Evolutionary conservation across 768 basidiomycete genomes (phyloP), one percentile per base, ranked within the genome.

Genomic region (Auricularia auricula-judae): DNA sequence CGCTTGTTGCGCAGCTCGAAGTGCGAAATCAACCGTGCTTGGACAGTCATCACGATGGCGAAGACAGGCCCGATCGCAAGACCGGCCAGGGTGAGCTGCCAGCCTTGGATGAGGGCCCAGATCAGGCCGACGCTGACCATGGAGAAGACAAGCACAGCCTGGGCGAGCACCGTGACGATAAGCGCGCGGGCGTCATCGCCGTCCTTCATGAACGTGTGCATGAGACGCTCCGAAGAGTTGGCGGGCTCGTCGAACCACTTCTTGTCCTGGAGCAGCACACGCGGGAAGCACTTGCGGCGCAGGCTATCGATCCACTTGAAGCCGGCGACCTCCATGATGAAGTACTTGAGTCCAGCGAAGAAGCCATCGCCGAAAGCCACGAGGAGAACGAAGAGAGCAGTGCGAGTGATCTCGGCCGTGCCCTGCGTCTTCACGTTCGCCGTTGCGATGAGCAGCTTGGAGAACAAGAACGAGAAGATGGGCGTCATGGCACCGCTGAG

Each of bases 51-150:
- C 10, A 83, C 80, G 10, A 82, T 74, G 2, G 84, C 86, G 70
- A 97, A 96, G 11, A 95, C 81, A 0, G 94, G 95, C 0, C 84
- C 91, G 56, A 98, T 83, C 1, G 88, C 93, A 35, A 98, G 75
- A 0, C 94, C 95, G 2, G 90, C 91, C 18, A 98, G 81, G 0
- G 93, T 96, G 68, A 98, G 78, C 76, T 97, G 86, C 97, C 96
- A 99, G 0, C 93, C 92, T 36, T 82, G 77, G 1, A 84, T 81
- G 73, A 98, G 79, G 0, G 95, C 95, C 96, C 97, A 99, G 18
- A 89, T 72, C 21, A 98, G 74, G 7, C 94, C 95, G 2, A 96
- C 78, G 1, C 81, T 72, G 58, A 98, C 81, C 93, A 98, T 97
- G 14, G 88, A 78, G 8, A 75, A 66, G 14, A 95, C 90, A 21